Conservation (phyloP, 2,329 filamentous ascomycete species). For the Diaporthe destruens region DNA sequence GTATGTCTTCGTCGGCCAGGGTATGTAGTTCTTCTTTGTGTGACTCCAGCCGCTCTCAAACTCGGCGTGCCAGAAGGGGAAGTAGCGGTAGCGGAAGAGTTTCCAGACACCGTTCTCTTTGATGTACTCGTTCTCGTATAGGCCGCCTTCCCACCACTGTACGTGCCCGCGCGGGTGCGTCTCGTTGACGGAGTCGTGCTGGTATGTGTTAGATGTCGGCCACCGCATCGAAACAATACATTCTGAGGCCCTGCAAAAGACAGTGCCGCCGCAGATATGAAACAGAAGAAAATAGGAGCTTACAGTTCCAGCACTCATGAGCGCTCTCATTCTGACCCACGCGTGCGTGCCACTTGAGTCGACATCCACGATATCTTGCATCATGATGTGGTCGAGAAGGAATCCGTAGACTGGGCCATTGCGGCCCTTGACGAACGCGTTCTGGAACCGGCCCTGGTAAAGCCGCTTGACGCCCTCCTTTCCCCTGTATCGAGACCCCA, state of each 20-base stretch:
- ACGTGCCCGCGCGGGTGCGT: constrained; percentile 64
- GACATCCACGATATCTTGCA: constrained; percentile 68
- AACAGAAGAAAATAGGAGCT: not conserved
- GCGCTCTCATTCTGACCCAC: constrained; percentile 64
- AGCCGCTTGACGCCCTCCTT: constrained; percentile 65
- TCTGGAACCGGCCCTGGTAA: constrained; percentile 65
- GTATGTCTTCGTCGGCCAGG: constrained; percentile 61
- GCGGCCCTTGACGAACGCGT: constrained; percentile 63
- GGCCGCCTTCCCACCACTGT: constrained; percentile 70
- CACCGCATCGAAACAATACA: not conserved
- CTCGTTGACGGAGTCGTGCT: constrained; percentile 62
- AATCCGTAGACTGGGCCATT: constrained; percentile 69
- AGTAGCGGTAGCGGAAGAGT: constrained; percentile 66
- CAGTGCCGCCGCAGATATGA: fast-evolving
- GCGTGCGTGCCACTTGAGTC: constrained; percentile 60
- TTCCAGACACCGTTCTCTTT: constrained; percentile 68
- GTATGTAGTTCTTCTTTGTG: constrained; percentile 66
- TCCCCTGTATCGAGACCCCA: constrained; percentile 65
- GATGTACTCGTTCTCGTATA: constrained; percentile 72
- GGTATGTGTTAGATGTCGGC: not conserved
- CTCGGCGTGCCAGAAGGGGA: constrained; percentile 68
- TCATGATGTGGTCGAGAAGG: constrained; percentile 68
- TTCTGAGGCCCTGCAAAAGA: not conserved
- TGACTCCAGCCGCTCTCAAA: constrained; percentile 66
- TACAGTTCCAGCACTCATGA: constrained; percentile 66